Conservation (phyloP, 2,329 filamentous ascomycete genomes). For the Xylaria sp. region DNA sequence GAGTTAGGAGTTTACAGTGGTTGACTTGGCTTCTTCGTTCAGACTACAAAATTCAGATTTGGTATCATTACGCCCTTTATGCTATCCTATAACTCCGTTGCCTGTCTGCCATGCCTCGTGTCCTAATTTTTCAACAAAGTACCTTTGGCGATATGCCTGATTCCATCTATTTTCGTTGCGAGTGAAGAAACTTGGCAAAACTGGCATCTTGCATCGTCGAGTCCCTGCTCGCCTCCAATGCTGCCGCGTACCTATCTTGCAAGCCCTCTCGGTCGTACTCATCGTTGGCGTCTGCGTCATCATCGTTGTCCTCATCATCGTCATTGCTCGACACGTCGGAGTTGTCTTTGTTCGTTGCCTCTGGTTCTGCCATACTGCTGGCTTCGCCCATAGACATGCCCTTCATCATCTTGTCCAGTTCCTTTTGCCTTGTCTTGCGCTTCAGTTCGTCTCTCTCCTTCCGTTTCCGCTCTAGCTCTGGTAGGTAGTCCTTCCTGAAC, state of each 20-base stretch:
- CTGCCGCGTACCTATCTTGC: slow-evolving; percentile 79
- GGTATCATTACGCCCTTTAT: slow-evolving; percentile 46
- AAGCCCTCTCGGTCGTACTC: slow-evolving; percentile 73
- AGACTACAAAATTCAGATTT: slow-evolving; percentile 37
- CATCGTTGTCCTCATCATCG: slow-evolving; percentile 68
- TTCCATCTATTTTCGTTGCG: slow-evolving; percentile 51
- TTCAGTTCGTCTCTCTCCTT: slow-evolving; percentile 81
- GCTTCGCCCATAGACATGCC: slow-evolving; percentile 74
- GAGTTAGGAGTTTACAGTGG: slow-evolving; percentile 41
- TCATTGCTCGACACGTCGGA: slow-evolving; percentile 59
- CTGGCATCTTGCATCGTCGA: slow-evolving; percentile 66
- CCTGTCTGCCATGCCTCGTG: slow-evolving; percentile 13
- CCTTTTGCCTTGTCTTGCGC: slow-evolving; percentile 76
- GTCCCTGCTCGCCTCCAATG: slow-evolving; percentile 70
- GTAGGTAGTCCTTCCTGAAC: slow-evolving; percentile 90
- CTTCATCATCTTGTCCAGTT: slow-evolving; percentile 93
- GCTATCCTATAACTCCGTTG: slow-evolving; percentile 21
- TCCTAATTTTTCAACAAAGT: slow-evolving; percentile 1
- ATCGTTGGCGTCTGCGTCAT: slow-evolving; percentile 68
- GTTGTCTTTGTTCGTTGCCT: slow-evolving; percentile 57
- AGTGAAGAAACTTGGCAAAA: slow-evolving; percentile 69
- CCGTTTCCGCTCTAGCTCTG: slow-evolving; percentile 84
- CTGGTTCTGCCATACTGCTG: slow-evolving; percentile 39
- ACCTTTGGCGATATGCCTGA: background rate
- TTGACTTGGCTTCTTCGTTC: slow-evolving; percentile 18